Percentiles rank a stretch among this genome's conserved stretches.
Evolutionary conservation across 345 rosid species (phyloP).

Genomic region (Pistacia vera): DNA sequence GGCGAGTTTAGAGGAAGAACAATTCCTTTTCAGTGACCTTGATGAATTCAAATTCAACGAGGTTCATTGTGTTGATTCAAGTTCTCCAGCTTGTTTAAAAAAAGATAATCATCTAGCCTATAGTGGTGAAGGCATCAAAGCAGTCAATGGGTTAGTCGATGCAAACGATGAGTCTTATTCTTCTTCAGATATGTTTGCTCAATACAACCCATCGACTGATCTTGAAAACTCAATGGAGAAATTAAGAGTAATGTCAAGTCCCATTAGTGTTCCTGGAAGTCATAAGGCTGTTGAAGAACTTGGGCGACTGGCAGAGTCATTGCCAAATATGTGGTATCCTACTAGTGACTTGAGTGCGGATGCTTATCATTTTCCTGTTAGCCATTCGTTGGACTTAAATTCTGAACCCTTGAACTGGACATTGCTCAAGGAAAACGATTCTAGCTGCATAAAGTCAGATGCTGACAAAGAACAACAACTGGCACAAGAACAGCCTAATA

Average conservation of each 20-base stretch:
- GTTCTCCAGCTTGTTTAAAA: conserved; percentile 27
- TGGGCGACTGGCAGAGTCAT: conserved; percentile 55
- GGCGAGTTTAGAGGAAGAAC: conserved; percentile 68
- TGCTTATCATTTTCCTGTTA: conserved; percentile 38
- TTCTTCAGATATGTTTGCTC: conserved; percentile 23
- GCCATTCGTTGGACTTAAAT: conserved; percentile 64
- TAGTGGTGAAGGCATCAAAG: conserved; percentile 22
- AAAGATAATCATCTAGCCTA: conserved; percentile 25
- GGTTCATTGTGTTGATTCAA: conserved; percentile 25
- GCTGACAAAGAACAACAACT: conserved; percentile 29
- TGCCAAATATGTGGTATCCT: conserved; percentile 58
- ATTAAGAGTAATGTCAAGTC: conserved; percentile 38
- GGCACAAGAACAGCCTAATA: conserved; percentile 22
- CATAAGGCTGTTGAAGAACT: conserved; percentile 30
- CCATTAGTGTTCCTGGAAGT: conserved; percentile 49
- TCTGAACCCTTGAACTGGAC: conserved; percentile 41
- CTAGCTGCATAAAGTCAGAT: conserved; percentile 31
- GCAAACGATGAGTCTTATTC: conserved; percentile 27
- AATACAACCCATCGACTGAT: conserved; percentile 27
- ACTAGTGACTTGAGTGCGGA: conserved; percentile 29
- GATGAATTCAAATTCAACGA: conserved; percentile 41
- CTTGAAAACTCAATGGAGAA: conserved; percentile 30
- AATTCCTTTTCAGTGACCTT: conserved; percentile 69
- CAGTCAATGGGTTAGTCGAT: conserved; percentile 15
- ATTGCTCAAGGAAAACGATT: conserved; percentile 35